phyloP scores from a whole-genome alignment of 164 flowering plant genomes.

The Annona cherimola region DNA sequence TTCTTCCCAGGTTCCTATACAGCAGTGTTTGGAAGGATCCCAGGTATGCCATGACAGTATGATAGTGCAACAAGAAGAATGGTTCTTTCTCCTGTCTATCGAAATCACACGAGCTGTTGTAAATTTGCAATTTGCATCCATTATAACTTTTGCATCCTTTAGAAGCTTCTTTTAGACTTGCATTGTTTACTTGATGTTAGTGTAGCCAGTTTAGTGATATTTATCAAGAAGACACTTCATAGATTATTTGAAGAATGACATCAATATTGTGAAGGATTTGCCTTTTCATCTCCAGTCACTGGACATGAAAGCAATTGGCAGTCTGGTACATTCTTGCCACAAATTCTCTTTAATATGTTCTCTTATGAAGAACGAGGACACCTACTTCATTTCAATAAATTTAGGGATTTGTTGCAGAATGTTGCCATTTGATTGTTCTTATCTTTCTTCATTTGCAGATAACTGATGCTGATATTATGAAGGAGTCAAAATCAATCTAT shows the following conservation, averaged over 20 bases:
- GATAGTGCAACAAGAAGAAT: background rate
- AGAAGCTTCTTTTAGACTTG: background rate
- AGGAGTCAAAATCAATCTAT: constrained; percentile 79
- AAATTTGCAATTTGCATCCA: background rate
- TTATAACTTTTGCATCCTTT: background rate
- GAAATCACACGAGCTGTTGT: background rate
- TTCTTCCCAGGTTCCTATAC: constrained; percentile 85
- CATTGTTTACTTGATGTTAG: constrained; percentile 5
- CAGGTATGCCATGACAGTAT: constrained; percentile 42
- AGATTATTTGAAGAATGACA: constrained; percentile 55
- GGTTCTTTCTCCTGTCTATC: constrained; percentile 1
- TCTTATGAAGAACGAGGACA: background rate
- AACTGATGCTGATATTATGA: constrained; percentile 76
- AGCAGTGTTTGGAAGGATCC: constrained; percentile 99
- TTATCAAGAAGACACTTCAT: constrained; percentile 82
- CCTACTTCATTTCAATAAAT: constrained; percentile 1
- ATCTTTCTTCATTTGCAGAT: constrained; percentile 30
- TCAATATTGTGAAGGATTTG: constrained; percentile 68
- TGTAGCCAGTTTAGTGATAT: constrained; percentile 95
- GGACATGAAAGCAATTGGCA: constrained; percentile 67
- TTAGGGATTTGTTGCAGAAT: no score
- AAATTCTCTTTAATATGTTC: background rate
- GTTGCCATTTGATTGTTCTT: constrained; percentile 10
- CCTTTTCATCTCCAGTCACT: constrained; percentile 57
- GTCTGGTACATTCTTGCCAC: constrained; percentile 40